A percentile compares a stretch with the other conserved stretches of the same genome.
These are phyloP conservation scores for Cydonia oblonga DNA, from an alignment of 331 rosid species.

Conservation along the genomic window DNA sequence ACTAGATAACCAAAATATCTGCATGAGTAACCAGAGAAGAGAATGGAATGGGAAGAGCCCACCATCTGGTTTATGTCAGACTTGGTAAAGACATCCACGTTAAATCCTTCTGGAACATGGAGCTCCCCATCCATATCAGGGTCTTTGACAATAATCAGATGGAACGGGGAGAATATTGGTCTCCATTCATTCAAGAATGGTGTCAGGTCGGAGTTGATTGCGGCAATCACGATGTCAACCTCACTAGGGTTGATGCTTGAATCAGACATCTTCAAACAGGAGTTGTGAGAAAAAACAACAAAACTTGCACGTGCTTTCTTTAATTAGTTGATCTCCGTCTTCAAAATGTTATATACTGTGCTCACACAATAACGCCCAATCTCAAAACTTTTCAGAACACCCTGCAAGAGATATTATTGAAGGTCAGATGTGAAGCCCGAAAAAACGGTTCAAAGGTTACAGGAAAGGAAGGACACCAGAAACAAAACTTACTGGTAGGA, in stretches of 20 bases:
- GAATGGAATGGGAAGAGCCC: slow-evolving; percentile 53
- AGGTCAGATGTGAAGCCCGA: slow-evolving; percentile 18
- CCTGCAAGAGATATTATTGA: slow-evolving; percentile 36
- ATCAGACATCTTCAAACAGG: slow-evolving; percentile 53
- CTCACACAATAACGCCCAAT: slow-evolving; percentile 10
- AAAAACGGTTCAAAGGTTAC: slow-evolving; percentile 1
- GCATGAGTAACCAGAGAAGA: slow-evolving; percentile 86
- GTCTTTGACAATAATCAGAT: slow-evolving; percentile 76
- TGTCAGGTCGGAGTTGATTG: slow-evolving; percentile 56
- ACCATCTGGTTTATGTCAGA: slow-evolving; percentile 58
- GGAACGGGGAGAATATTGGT: slow-evolving; percentile 56
- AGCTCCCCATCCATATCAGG: slow-evolving; percentile 79
- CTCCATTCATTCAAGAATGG: slow-evolving; percentile 73
- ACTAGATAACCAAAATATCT: slow-evolving; percentile 84
- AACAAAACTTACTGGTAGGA: slow-evolving; percentile 75
- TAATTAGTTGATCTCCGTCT: slow-evolving; percentile 8
- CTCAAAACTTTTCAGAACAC: slow-evolving; percentile 70
- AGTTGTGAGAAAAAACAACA: neutral
- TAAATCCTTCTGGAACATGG: slow-evolving; percentile 61
- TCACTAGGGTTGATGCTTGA: slow-evolving; percentile 42
- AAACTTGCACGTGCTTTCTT: slow-evolving; percentile 8
- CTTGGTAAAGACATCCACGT: slow-evolving; percentile 41
- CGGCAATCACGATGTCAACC: slow-evolving; percentile 86
- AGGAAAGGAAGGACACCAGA: neutral
- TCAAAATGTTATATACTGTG: slow-evolving; percentile 9